phyloP scores from a whole-genome alignment of 257 asterid species.

The Nicotiana benthamiana region DNA sequence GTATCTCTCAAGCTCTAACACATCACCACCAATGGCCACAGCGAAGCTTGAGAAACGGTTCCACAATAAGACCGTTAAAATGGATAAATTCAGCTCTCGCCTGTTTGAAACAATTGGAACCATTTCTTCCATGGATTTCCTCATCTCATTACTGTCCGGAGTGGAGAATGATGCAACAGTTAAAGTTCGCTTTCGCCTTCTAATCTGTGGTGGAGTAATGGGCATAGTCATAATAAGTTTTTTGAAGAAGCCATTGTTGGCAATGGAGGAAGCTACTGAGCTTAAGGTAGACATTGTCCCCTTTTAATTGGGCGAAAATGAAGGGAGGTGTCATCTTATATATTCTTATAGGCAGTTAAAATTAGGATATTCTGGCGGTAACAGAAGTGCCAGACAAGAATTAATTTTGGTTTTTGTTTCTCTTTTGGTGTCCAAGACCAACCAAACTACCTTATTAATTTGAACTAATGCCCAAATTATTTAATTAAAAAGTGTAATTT shows the following conservation, averaged over 20 bases:
- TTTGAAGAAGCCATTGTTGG: not conserved
- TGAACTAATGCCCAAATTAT: no score
- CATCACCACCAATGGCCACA: conserved; percentile 36
- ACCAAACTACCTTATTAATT: no score
- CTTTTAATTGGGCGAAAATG: not conserved
- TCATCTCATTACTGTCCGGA: not conserved
- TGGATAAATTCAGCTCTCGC: conserved; percentile 13
- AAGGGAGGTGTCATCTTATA: not conserved
- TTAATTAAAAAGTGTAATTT: no score
- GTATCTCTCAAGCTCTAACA: conserved; percentile 51
- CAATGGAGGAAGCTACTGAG: not conserved
- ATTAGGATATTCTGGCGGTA: no score
- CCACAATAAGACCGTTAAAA: conserved; percentile 10
- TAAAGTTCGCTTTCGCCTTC: not conserved
- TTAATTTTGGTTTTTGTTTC: no score
- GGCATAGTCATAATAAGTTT: no score
- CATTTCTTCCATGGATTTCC: not conserved
- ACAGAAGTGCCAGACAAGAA: no score
- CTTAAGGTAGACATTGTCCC: not conserved
- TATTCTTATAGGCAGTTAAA: not conserved
- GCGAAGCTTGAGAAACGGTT: conserved; percentile 11
- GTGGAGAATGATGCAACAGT: not conserved
- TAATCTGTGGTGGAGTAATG: not conserved
- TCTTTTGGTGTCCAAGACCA: no score
- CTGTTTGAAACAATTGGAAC: conserved; percentile 9